Evolutionary conservation across 768 basidiomycete genomes (phyloP), one percentile per base, ranked within the genome.

Genomic region (Termitomyces sp.): DNA sequence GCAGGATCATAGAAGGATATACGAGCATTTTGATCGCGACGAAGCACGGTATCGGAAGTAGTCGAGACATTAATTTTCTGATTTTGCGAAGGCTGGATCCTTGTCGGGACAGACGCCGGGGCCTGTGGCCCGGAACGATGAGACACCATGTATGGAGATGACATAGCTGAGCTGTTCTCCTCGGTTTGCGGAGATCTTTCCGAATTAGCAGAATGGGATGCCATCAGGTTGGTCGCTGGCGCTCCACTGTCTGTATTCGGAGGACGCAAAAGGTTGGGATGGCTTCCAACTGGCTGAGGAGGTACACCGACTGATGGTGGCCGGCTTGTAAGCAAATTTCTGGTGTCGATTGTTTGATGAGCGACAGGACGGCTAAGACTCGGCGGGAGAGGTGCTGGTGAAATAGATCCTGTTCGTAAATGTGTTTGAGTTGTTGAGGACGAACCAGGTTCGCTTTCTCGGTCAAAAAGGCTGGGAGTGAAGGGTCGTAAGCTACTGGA

Each of bases 1-100:
- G 82, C 74, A 33, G 87, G 88, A 68, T 93, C 91, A 65, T 89
- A 93, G 68, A 89, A 91, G 0, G 92, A 93, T 22, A 95, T 81
- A 27, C 89, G 82, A 27, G 86, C 83, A 62, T 86, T 88, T 46
- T 78, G 85, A 57, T 85, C 88, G 62, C 81, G 78, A 18, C 87
- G 83, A 20, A 72, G 71, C 22, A 72, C 63, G 27, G 70, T 75
- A 31, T 78, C 74, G 37, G 69, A 51, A 24, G 69, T 63, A 30
- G n/a, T 12, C 3, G 11, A 12, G n/a, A 54, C 5, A 20, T 42
- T 41, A 20, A 6, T 42, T 15, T 31, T 39, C 7, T 27, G n/a
- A 54, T n/a, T 42, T 20, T 42, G 39, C 4, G 6, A 53, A 6
- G 68, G 61, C 11, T 67, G 65, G 55, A 72, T 72, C 27, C 70